Base-by-base conservation (phyloP, 352 stramenopile species). In the Blastocystis hominis region DNA sequence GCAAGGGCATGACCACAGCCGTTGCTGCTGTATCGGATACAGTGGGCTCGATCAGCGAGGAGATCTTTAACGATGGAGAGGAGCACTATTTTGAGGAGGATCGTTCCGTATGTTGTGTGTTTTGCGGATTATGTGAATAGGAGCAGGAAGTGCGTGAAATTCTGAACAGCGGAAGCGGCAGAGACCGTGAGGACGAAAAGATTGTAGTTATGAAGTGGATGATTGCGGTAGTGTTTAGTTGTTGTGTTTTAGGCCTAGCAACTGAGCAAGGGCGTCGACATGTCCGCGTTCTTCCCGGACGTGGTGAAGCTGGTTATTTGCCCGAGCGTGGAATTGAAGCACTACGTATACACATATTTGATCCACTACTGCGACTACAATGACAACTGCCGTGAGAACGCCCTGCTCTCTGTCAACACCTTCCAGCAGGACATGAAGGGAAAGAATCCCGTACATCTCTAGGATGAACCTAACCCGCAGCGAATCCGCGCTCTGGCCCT, bases 301-400 rank as follows among this genome's bases (percentile, higher is more conserved):
- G 93, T 95, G 46, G 93, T 95, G 56, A 95, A 95, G 90, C 94
- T 94, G 88, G 93, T 95, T 34, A 95, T 95, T 88, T 92, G 94
- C 63, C 92, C 92, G 61, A 93, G 90, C 15, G 93, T 95, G 20
- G 93, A 95, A 75, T 92, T 95, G 30, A 95, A 95, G 89, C 94
- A 95, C 81, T 92, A 94, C 76, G 93, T 95, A 70, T 95, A 95
- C 89, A 94, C 94, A 91, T 95, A 95, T 88, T 89, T 95, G 42
- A 92, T 94, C 42, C 93, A 95, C 88, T 95, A 95, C 75, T 92
- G 92, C 3, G 93, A 95, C 84, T 92, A 92, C 42, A 94, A 94
- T 70, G 91, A 91, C 64, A 92, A 94, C 90, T 95, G 93, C 84
- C 93, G 93, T 13, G 93, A 95, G 89, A 89, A 94, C 20, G 93